These are phyloP conservation scores for Yamadazyma phyllophila DNA, from an alignment of 805 yeast species.

Conservation along the genomic window DNA sequence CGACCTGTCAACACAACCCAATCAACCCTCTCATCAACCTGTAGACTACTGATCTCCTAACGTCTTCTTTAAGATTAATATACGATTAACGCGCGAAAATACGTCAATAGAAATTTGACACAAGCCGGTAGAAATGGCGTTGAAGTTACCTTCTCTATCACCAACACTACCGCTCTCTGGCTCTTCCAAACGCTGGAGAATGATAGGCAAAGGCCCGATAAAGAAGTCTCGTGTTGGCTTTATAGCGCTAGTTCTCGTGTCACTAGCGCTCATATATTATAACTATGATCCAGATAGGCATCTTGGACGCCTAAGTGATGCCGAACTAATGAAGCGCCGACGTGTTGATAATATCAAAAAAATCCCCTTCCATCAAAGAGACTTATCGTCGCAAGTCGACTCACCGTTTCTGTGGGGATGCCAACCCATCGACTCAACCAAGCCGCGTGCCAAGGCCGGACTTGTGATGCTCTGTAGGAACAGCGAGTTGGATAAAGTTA, in stretches of 20 bases:
- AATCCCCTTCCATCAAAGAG: conserved; percentile 8
- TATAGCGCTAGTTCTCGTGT: neutral
- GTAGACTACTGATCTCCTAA: too few species aligned
- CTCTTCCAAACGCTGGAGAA: neutral
- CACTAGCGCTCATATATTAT: neutral
- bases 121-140: neutral
- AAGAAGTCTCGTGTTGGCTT: neutral
- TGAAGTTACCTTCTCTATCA: neutral
- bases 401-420: conserved; percentile 58
- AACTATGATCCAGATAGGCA: neutral
- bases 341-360: conserved; percentile 4
- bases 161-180: neutral
- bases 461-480: conserved; percentile 83
- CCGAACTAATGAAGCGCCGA: neutral
- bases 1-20: too few species aligned
- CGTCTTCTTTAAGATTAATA: neutral
- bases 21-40: too few species aligned
- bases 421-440: conserved; percentile 36
- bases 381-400: conserved; percentile 22
- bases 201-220: neutral
- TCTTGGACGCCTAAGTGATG: conserved; percentile 2
- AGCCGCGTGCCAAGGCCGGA: conserved; percentile 72
- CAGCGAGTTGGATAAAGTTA: conserved; percentile 73
- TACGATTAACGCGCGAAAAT: neutral
- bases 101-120: neutral